Evolutionary conservation across 192 early-diverging fungal genomes (phyloP), one percentile per base, ranked within the genome.

Genomic region (Coemansia sp.): DNA sequence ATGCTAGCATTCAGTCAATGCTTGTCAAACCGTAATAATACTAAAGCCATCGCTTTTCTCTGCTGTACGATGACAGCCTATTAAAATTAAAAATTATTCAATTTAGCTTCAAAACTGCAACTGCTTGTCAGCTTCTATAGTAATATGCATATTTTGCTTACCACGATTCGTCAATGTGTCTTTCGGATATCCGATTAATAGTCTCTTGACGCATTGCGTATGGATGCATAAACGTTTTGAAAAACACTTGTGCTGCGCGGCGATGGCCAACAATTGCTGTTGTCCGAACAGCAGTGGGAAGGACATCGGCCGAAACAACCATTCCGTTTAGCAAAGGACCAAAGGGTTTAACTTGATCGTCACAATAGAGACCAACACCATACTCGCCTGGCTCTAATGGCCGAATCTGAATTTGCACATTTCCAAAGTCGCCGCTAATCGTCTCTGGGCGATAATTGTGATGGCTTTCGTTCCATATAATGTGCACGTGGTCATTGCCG

Each of bases 401-500:
- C 2, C 89, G 91, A 4, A 99, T 86, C 34, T 94, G 84, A 40
- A 98, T 97, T 64, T 93, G 87, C 1, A 91, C 94, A 61, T 99
- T 99, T 25, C 95, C 97, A 83, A 97, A 99, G 72, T 97, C 97
- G 52, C 97, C 97, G 4, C 93, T 92, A 51, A 99, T 97, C 0
- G 97, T 99, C 34, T 85, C 85, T 17, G 86, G 85, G 26, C 89
- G 82, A 70, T 97, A 99, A 31, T 93, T 89, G 62, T 92, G 84
- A 38, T 84, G 78, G 57, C 96, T 92, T 69, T 99, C 97, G 69
- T 96, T 97, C 94, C 94, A 99, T 9, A 99, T 84, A 51, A 99
- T 94, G 64, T 99, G 97, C 6, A 99, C 93, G 69, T 97, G 95
- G 65, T 99, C 95, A 69, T 99, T 99, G 25, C 97, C 97, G 72